Conservation (phyloP, 2,329 filamentous ascomycete genomes). For the Pyricularia pennisetigena region DNA sequence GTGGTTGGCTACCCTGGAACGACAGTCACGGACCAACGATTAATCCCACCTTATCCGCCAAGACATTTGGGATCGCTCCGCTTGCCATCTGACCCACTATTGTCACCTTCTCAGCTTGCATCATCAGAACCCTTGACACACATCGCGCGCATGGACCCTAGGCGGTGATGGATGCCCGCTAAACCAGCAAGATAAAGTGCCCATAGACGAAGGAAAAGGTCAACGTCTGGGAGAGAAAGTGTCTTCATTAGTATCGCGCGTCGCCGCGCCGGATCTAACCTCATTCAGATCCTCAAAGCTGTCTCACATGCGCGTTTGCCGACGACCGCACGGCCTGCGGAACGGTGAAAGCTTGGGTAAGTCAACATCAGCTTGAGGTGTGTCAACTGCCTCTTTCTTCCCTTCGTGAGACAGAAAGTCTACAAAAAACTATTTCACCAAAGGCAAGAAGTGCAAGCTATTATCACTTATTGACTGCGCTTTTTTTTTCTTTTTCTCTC, state of each 20-base stretch:
- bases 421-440: neutral
- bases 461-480: neutral
- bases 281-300: neutral
- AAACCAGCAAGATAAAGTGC: neutral
- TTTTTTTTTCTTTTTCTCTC: too few species aligned
- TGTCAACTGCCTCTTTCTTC: neutral
- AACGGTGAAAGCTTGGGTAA: neutral
- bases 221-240: neutral
- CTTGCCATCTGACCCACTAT: neutral
- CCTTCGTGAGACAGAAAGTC: neutral
- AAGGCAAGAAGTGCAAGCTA: neutral
- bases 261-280: neutral
- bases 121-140: neutral
- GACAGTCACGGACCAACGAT: neutral
- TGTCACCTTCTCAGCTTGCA: neutral
- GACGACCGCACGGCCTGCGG: neutral
- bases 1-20: neutral
- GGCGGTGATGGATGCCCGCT: neutral
- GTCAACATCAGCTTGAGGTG: neutral
- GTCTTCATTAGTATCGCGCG: neutral
- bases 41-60: neutral
- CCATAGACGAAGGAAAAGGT: neutral
- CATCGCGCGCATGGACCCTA: neutral
- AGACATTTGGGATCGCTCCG: neutral
- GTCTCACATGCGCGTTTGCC: neutral